phyloP scores from a whole-genome alignment of 2,329 filamentous ascomycete genomes.

The Pseudocercospora fuligena region DNA sequence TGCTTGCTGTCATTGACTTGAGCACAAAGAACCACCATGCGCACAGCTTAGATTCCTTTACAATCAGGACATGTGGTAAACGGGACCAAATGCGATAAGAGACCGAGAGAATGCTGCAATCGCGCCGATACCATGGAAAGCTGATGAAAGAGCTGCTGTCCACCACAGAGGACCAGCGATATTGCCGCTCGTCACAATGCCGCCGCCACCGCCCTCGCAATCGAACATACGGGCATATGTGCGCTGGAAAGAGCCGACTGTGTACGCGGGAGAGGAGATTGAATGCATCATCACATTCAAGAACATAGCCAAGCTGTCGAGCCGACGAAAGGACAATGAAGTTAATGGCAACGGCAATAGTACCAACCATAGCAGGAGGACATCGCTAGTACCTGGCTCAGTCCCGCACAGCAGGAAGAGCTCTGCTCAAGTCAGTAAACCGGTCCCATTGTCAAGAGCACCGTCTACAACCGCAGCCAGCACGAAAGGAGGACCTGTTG shows the following conservation, averaged over 20 bases:
- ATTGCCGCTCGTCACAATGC: conserved; percentile 15
- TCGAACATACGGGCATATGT: conserved; percentile 94
- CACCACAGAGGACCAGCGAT: conserved; percentile 9
- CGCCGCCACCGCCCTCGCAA: conserved; percentile 21
- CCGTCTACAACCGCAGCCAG: conserved; percentile 28
- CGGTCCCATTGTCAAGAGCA: conserved; percentile 23
- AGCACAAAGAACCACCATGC: background rate
- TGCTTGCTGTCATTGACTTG: background rate
- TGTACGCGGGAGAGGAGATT: conserved; percentile 95
- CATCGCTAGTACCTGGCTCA: conserved; percentile 20
- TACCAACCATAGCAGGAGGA: conserved; percentile 26
- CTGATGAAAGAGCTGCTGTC: conserved; percentile 22
- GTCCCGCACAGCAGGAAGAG: conserved; percentile 30
- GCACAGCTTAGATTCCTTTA: background rate
- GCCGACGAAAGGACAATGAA: conserved; percentile 37
- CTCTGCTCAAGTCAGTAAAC: conserved; percentile 30
- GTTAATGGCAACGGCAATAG: conserved; percentile 38
- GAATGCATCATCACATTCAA: conserved; percentile 96
- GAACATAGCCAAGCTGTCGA: conserved; percentile 67
- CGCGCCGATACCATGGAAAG: conserved; percentile 18
- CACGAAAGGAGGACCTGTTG: conserved; percentile 25
- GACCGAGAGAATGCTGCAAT: conserved; percentile 17
- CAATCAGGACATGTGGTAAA: background rate
- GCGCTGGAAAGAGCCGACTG: conserved; percentile 88
- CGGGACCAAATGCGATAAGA: background rate